phyloP scores from a whole-genome alignment of 306 rosid species.

The Gastrolobium bilobum region DNA sequence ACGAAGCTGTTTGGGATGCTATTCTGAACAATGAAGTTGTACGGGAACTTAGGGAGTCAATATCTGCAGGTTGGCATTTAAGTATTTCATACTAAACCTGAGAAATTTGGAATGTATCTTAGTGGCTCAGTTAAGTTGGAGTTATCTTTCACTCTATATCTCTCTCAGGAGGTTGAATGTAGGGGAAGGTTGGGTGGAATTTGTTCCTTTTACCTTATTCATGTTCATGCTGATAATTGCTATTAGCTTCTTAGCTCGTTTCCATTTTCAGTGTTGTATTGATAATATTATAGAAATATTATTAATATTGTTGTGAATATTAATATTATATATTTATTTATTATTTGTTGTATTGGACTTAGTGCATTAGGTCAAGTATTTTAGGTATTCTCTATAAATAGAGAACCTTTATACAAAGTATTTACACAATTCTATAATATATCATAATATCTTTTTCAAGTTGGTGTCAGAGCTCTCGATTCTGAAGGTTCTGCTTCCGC shows the following conservation, averaged over 20 bases:
- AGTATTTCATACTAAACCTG: not conserved
- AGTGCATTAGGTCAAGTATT: too few species aligned
- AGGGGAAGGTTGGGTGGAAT: not conserved
- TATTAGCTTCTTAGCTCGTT: not conserved
- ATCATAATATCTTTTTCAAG: too few species aligned
- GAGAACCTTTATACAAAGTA: too few species aligned
- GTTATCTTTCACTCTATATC: not conserved
- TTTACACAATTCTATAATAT: too few species aligned
- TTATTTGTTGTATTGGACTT: too few species aligned
- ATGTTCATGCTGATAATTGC: constrained; percentile 4
- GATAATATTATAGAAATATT: not conserved
- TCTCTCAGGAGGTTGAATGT: not conserved
- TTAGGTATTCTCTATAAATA: too few species aligned
- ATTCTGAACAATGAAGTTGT: constrained; percentile 79
- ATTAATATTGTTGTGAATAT: too few species aligned
- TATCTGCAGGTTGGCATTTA: constrained; percentile 61
- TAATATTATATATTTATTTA: too few species aligned
- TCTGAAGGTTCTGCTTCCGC: too few species aligned
- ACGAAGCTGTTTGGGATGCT: constrained; percentile 84
- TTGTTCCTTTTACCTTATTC: not conserved
- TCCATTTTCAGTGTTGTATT: constrained; percentile 1
- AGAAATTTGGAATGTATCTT: constrained; percentile 4
- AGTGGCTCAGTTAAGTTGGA: not conserved
- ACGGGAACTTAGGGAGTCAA: constrained; percentile 66
- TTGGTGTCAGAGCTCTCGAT: too few species aligned